Conservation (phyloP, 1,284 basidiomycete species). For the Fomitopsis schrenkii region DNA sequence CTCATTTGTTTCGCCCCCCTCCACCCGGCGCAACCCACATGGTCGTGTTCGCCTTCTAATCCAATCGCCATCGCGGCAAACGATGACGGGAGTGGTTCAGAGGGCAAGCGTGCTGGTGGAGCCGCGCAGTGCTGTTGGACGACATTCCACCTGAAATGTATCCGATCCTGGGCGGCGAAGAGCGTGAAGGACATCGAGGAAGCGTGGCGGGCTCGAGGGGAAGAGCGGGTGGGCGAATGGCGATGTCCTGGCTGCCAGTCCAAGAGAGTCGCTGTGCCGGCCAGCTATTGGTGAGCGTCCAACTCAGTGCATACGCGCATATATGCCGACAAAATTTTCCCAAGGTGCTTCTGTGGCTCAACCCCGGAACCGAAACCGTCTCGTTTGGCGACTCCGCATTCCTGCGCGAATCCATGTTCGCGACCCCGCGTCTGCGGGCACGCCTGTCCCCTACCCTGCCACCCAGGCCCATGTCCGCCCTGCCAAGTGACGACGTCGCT, state of each 20-base stretch:
- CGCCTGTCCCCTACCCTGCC: conserved; percentile 68
- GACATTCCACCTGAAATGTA: conserved; percentile 82
- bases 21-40: conserved; percentile 67
- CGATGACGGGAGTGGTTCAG: conserved; percentile 22
- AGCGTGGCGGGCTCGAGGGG: conserved; percentile 72
- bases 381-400: conserved; percentile 77
- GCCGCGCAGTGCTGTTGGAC: conserved; percentile 72
- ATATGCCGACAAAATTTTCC: not conserved
- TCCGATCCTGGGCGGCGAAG: conserved; percentile 74
- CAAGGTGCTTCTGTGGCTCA: conserved; percentile 81
- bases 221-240: conserved; percentile 72
- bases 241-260: conserved; percentile 86
- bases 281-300: conserved; percentile 57
- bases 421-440: conserved; percentile 61
- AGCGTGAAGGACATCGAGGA: conserved; percentile 74
- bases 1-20: conserved; percentile 77
- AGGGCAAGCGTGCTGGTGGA: conserved; percentile 16
- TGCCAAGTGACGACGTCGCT: conserved; percentile 48
- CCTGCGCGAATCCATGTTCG: conserved; percentile 77
- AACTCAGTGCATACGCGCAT: not conserved
- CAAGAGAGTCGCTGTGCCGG: conserved; percentile 60
- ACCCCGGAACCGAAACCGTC: conserved; percentile 67
- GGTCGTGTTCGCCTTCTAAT: conserved; percentile 71
- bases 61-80: conserved; percentile 34
- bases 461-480: conserved; percentile 80